phyloP scores from a whole-genome alignment of 768 basidiomycete genomes.

The Lactarius quietus region DNA sequence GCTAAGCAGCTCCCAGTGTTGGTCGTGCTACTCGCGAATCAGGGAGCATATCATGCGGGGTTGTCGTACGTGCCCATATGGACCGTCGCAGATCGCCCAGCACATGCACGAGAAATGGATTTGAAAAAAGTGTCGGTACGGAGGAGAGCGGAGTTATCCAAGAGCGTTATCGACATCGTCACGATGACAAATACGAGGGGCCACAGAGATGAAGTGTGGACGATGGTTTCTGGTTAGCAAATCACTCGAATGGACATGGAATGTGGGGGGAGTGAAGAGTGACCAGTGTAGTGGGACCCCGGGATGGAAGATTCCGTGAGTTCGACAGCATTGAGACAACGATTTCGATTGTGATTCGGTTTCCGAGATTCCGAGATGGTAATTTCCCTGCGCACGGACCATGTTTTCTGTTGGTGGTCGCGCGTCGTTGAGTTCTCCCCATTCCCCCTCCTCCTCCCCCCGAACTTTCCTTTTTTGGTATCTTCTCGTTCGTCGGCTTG shows the following conservation, averaged over 20 bases:
- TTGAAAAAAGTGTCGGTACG: background rate
- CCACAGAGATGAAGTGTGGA: background rate
- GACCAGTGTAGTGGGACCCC: background rate
- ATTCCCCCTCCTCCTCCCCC: constrained; percentile 26
- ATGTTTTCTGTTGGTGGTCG: constrained; percentile 2
- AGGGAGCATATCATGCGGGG: no score
- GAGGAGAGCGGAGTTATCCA: background rate
- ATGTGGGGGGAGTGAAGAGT: background rate
- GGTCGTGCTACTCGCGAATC: background rate
- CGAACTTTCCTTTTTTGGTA: constrained; percentile 33
- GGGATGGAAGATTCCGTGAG: constrained; percentile 1
- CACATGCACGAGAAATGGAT: no score
- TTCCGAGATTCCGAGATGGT: constrained; percentile 21
- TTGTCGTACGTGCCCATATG: no score
- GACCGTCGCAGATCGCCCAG: background rate
- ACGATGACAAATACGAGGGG: background rate
- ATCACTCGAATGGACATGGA: background rate
- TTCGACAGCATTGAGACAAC: background rate
- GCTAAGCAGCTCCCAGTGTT: background rate
- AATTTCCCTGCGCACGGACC: constrained; percentile 27
- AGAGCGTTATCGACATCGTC: background rate
- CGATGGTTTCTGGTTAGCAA: background rate
- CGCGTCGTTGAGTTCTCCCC: constrained; percentile 21
- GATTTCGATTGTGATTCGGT: constrained; percentile 2
- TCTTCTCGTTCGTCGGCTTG: constrained; percentile 27